Evolutionary conservation across 129 eudicot genomes (phyloP).

Genomic region (Pseudognaphalium luteoalbum): DNA sequence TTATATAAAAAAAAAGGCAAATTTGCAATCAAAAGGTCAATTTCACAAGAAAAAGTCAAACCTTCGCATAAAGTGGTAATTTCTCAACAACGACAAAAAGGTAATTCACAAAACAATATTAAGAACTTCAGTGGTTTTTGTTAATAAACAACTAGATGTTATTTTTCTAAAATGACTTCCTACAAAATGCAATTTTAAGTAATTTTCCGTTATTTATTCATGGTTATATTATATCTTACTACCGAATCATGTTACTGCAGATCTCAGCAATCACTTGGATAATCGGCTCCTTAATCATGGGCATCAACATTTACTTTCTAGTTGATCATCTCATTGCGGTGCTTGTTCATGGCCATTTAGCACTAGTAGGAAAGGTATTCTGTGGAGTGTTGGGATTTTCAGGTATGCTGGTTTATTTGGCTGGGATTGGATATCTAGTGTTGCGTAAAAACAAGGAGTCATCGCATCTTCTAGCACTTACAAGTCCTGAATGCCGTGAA

Average conservation of each 20-base stretch:
- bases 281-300: conserved; percentile 85
- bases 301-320: conserved; percentile 82
- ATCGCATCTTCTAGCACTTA: conserved; percentile 66
- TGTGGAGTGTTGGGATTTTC: conserved; percentile 74
- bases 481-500: conserved; percentile 47
- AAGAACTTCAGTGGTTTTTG: not conserved
- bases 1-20: too few relatives aligned
- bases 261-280: conserved; percentile 78
- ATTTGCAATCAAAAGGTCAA: not conserved
- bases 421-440: conserved; percentile 65
- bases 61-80: too few relatives aligned
- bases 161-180: not conserved
- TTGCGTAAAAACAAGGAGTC: conserved; percentile 70
- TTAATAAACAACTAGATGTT: not conserved
- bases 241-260: conserved; percentile 37
- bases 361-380: conserved; percentile 47
- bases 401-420: conserved; percentile 70
- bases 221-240: not conserved
- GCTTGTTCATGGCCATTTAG: conserved; percentile 60
- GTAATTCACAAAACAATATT: too few relatives aligned
- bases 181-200: too few relatives aligned
- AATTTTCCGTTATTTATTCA: not conserved
- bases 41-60: too few relatives aligned
- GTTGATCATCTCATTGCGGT: conserved; percentile 55
- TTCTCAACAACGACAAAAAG: too few relatives aligned